Base-by-base conservation (phyloP, 306 rosid genomes). In the Medicago arabica region DNA sequence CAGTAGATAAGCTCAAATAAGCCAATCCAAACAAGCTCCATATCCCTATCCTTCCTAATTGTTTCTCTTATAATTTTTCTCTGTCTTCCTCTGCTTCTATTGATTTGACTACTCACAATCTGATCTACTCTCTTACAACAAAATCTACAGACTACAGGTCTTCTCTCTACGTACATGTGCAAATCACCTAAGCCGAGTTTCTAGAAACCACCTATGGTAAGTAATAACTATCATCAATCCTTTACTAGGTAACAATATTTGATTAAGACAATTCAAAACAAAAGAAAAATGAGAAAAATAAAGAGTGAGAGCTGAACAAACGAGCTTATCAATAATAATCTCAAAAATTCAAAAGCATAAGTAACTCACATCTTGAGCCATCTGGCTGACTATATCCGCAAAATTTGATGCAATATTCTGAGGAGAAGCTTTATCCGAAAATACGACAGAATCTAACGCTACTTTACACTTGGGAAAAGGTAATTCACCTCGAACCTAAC, bases 291-390 rank as follows among this genome's bases (percentile, higher is more conserved):
- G n/a, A 8, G 51, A 67, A 21, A 40, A 12, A 14, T 19, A 43
- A 16, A 47, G 6, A 71, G 18, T 12, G 14, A 21, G 44, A 23
- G 58, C 14, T 58, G 50, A 6, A 17, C 8, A 15, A 64, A n/a
- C 2, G 6, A 2, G 43, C 15, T 21, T 19, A 58, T 46, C 8
- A 69, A 55, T 57, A 76, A 25, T 40, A 76, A 25, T 40, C 34
- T 58, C 31, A 18, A 36, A 21, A 23, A 60, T 9, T 16, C n/a
- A 67, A 67, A 34, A n/a, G n/a, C 69, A 25, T 70, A 41, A 38
- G 80, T 51, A 76, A 81, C 97, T 87, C 82, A 95, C 98, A 81
- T 95, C 98, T 83, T 92, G 98, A 50, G 98, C 96, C 93, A 95
- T 81, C 82, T 95, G 98, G 77, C 96, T 85, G n/a, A 92, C 87